Percentiles rank a stretch among this genome's conserved stretches.
Conservation (phyloP, 257 asterid genomes). For the Solanum bukasovii region DNA sequence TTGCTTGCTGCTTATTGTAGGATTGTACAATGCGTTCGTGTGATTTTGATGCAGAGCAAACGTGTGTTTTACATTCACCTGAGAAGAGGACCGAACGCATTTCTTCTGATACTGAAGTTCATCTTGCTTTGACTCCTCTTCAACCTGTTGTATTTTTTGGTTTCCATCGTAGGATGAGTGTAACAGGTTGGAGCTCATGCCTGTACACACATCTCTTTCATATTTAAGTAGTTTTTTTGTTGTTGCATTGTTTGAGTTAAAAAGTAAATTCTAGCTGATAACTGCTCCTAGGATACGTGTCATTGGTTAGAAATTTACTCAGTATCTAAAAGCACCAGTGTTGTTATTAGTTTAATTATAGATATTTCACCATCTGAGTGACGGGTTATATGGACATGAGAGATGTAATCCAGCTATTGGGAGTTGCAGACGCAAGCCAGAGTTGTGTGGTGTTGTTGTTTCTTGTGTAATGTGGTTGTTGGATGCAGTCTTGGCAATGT, state of each 20-base stretch:
- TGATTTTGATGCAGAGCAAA: constrained; percentile 95
- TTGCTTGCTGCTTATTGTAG: constrained; percentile 23
- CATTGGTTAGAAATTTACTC: not conserved
- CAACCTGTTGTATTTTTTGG: constrained; percentile 97
- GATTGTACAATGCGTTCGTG: constrained; percentile 96
- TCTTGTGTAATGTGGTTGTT: not conserved
- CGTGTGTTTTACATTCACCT: constrained; percentile 95
- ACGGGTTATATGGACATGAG: not conserved
- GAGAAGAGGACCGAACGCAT: constrained; percentile 94
- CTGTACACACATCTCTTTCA: not conserved
- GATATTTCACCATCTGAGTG: not conserved
- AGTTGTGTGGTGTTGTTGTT: not conserved
- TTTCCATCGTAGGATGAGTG: constrained; percentile 97
- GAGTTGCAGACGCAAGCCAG: not conserved
- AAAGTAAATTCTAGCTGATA: not conserved
- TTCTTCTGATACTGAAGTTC: constrained; percentile 89
- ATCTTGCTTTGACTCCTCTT: constrained; percentile 96
- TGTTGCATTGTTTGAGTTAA: not conserved
- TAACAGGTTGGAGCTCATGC: constrained; percentile 48
- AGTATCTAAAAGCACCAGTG: not conserved
- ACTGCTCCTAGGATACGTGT: not conserved
- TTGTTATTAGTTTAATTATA: not conserved
- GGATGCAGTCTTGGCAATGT: not conserved
- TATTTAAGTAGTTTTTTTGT: not conserved
- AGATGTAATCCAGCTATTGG: not conserved